phyloP scores from a whole-genome alignment of 2,329 filamentous ascomycete genomes.

The Aspergillus awamori region DNA sequence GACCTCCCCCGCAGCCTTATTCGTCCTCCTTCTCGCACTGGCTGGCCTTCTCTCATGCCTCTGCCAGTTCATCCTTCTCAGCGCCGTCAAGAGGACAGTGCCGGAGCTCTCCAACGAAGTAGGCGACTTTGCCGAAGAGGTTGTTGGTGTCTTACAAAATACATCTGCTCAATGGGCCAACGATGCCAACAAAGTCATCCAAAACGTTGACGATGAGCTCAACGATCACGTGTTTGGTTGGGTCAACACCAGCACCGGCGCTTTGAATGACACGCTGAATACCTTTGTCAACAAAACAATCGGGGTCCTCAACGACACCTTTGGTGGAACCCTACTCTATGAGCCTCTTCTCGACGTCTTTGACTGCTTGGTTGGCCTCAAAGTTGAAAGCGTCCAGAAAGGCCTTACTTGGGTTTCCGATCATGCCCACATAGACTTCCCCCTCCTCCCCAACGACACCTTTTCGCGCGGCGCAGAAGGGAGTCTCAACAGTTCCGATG shows the following conservation, averaged over 20 bases:
- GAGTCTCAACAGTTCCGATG: slow-evolving; percentile 56
- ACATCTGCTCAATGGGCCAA: slow-evolving; percentile 76
- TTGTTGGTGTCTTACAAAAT: slow-evolving; percentile 71
- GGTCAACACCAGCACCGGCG: slow-evolving; percentile 79
- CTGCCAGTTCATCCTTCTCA: slow-evolving; percentile 79
- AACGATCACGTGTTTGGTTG: slow-evolving; percentile 85
- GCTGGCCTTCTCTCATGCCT: slow-evolving; percentile 81
- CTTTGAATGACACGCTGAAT: slow-evolving; percentile 84
- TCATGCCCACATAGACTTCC: slow-evolving; percentile 80
- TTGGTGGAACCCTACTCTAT: slow-evolving; percentile 79
- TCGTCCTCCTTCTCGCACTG: slow-evolving; percentile 78
- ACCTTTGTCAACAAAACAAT: slow-evolving; percentile 78
- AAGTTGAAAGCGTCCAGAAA: slow-evolving; percentile 80
- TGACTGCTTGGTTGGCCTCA: slow-evolving; percentile 83
- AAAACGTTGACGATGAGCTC: slow-evolving; percentile 66
- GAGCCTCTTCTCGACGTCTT: slow-evolving; percentile 78
- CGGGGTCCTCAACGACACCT: slow-evolving; percentile 71
- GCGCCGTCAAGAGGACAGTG: slow-evolving; percentile 71
- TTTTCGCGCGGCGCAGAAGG: slow-evolving; percentile 77
- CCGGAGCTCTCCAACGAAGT: slow-evolving; percentile 75
- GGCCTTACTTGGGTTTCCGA: slow-evolving; percentile 94
- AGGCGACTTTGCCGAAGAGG: slow-evolving; percentile 75
- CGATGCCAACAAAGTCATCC: slow-evolving; percentile 74
- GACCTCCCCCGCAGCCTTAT: slow-evolving; percentile 82
- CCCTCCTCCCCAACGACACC: slow-evolving; percentile 74